Evolutionary conservation across 208 protist species (phyloP).

Genomic region (Leishmania turanica): DNA sequence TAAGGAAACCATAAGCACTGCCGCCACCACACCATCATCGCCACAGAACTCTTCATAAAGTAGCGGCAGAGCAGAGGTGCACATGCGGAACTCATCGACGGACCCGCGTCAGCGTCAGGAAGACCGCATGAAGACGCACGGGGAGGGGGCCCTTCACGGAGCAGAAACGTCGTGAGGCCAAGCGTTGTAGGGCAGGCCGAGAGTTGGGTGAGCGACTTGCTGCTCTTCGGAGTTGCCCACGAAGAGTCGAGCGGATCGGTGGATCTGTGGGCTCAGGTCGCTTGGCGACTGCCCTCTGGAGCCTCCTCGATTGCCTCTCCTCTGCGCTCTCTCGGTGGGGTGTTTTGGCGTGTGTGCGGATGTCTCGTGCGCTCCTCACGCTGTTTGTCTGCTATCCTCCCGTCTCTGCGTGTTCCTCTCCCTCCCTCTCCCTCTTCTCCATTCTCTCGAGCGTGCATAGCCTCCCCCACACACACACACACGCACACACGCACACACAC

Average conservation of each 20-base stretch:
- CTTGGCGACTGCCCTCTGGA: background rate
- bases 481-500: too few species aligned
- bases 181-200: background rate
- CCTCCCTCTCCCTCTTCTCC: background rate
- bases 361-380: background rate
- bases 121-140: background rate
- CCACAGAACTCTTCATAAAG: background rate
- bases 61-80: background rate
- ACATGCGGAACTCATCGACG: background rate
- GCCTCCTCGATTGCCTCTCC: background rate
- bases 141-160: background rate
- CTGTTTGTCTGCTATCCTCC: background rate
- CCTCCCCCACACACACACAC: too few species aligned
- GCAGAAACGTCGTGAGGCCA: too few species aligned
- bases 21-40: background rate
- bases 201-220: background rate
- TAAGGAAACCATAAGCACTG: background rate
- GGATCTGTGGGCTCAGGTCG: background rate
- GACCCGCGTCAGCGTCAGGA: background rate
- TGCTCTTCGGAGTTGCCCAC: background rate
- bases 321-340: background rate
- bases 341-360: background rate
- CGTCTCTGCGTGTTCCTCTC: background rate
- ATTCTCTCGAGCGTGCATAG: background rate
- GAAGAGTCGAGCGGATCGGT: background rate